Base-by-base conservation (phyloP, 2,329 filamentous ascomycete species). In the Ophiostoma himal-ulmi region DNA sequence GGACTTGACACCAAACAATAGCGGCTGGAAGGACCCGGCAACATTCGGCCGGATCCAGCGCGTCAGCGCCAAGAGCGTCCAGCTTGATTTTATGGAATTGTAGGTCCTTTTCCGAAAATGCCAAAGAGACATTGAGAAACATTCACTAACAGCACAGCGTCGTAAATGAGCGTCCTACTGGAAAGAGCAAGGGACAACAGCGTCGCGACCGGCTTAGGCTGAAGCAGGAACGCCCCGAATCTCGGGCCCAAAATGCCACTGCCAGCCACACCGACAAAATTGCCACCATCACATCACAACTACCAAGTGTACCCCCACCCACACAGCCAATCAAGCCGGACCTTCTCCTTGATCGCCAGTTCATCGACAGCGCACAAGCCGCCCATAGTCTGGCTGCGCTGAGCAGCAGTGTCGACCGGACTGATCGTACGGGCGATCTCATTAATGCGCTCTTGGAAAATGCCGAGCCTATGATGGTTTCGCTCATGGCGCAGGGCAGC, bases 11-110 rank as follows among this genome's bases (percentile, higher is more conserved):
- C 85, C 86, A n/a, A 68, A 69, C 48, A 36, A 62, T 67, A 80
- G 80, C 60, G 84, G 83, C 41, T 88, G 89, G 81, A 84, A 83
- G 69, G 85, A 89, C 71, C 78, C 84, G 10, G 81, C 83, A 70
- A 84, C 86, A 20, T 89, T 87, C 76, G 90, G 90, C n/a, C 84
- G 86, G 37, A 81, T 87, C 30, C 89, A 89, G 77, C 86, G 86
- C 72, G 79, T 93, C 69, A 84, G 86, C 0, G 88, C 88, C 72
- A 83, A 83, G 75, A 88, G 88, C 48, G 83, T 93, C 74, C 85
- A 90, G 75, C 82, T 89, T 14, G 89, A 93, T 76, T 93, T 97
- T 78, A 87, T 96, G 67, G 82, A 86, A 71, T 82, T 84, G 86
- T 88, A 78, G 79, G 85, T 81, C 30, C 30, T 34, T 60, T 30